phyloP scores from a whole-genome alignment of 2,329 filamentous ascomycete species.

The Botrytis aclada region DNA sequence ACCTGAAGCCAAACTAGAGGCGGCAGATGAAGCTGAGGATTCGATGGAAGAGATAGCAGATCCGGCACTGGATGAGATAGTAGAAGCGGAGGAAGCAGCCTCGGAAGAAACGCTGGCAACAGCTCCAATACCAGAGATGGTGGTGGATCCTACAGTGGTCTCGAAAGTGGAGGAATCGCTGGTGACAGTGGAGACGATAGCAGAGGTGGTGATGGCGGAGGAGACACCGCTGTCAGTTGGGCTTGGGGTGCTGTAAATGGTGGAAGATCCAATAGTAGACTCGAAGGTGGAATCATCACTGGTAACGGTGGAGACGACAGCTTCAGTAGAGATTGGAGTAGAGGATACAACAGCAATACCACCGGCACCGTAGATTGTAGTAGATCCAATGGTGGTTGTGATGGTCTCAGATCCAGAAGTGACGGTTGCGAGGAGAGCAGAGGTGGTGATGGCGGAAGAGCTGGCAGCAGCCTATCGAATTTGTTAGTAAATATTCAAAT shows the following conservation, averaged over 20 bases:
- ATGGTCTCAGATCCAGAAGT: constrained; percentile 24
- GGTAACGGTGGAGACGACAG: constrained; percentile 28
- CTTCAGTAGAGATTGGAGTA: constrained; percentile 31
- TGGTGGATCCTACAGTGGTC: constrained; percentile 28
- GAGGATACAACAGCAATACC: constrained; percentile 18
- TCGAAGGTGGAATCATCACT: constrained; percentile 28
- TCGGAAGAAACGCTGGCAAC: constrained; percentile 18
- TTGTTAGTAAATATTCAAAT: constrained; percentile 6
- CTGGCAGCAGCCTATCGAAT: constrained; percentile 11
- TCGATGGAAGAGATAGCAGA: constrained; percentile 29
- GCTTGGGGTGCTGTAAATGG: constrained; percentile 25
- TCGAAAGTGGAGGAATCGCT: constrained; percentile 24
- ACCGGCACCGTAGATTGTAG: constrained; percentile 24
- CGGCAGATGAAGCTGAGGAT: constrained; percentile 16
- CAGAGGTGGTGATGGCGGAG: constrained; percentile 21
- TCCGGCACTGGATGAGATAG: constrained; percentile 25
- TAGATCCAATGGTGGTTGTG: constrained; percentile 25
- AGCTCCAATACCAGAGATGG: constrained; percentile 22
- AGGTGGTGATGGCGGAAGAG: constrained; percentile 28
- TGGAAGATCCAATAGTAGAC: constrained; percentile 31
- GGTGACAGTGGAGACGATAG: constrained; percentile 23
- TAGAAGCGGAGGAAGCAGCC: constrained; percentile 28
- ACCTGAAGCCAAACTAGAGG: constrained; percentile 26
- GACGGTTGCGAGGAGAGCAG: constrained; percentile 24
- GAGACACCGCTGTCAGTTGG: constrained; percentile 12